These are phyloP conservation scores for Aschersonia sp. DNA, from an alignment of 2,329 filamentous ascomycete genomes.

Conservation along the genomic window DNA sequence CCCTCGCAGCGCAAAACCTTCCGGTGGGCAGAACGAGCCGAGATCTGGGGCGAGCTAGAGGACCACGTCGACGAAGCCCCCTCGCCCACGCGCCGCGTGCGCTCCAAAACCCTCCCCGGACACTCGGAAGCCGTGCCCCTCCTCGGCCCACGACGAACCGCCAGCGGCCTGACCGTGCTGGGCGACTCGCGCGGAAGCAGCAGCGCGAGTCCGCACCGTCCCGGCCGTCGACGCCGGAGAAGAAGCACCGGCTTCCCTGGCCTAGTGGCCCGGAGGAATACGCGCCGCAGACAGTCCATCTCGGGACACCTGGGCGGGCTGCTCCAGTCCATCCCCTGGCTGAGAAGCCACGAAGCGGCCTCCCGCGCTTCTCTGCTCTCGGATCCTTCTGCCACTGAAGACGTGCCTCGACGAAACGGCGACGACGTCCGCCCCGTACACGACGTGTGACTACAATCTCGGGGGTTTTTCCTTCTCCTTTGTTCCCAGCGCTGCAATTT, in stretches of 20 bases:
- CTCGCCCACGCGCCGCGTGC: conserved; percentile 21
- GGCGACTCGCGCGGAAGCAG: conserved; percentile 15
- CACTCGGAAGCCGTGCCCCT: conserved; percentile 25
- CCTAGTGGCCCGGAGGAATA: conserved; percentile 36
- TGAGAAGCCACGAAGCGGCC: conserved; percentile 12
- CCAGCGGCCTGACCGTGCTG: conserved; percentile 11
- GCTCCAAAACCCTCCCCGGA: conserved; percentile 34
- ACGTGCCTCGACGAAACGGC: not conserved
- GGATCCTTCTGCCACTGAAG: conserved; percentile 2
- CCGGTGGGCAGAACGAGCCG: conserved; percentile 52
- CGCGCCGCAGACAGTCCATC: conserved; percentile 22
- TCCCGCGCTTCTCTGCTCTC: conserved; percentile 4
- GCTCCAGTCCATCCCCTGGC: conserved; percentile 39
- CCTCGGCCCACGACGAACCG: conserved; percentile 15
- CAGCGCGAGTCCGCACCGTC: conserved; percentile 15
- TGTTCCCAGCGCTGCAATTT: too few species aligned
- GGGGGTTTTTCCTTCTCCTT: too few species aligned
- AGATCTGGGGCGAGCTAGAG: conserved; percentile 82
- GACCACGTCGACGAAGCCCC: conserved; percentile 39
- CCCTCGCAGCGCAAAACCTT: conserved; percentile 33
- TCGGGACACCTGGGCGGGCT: conserved; percentile 38
- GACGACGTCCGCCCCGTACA: not conserved
- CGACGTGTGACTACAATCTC: too few species aligned
- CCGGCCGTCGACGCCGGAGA: conserved; percentile 27
- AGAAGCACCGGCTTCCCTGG: conserved; percentile 49